Evolutionary conservation across 192 early-diverging fungal species (phyloP).

Genomic region (Coemansia sp.): DNA sequence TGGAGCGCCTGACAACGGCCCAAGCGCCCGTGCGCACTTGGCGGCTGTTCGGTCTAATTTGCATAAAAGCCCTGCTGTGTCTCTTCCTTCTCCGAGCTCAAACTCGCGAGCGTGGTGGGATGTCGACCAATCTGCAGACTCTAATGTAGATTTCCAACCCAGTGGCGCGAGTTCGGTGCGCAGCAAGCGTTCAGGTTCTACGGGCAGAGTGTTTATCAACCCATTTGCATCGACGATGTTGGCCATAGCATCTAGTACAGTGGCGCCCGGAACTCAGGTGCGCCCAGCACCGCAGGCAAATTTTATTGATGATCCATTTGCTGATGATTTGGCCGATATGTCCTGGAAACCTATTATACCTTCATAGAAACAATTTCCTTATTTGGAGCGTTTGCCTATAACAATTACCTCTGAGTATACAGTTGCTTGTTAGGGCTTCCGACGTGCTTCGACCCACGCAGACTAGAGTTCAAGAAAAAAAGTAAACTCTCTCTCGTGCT

Average conservation of each 20-base stretch:
- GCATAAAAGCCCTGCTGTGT: not conserved
- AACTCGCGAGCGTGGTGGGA: conserved; percentile 34
- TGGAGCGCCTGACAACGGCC: not conserved
- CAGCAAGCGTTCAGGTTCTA: not conserved
- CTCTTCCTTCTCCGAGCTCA: conserved; percentile 35
- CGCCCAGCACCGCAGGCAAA: not conserved
- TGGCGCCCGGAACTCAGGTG: not conserved
- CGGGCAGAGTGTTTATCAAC: conserved; percentile 4
- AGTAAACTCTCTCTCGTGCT: no score
- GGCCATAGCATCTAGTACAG: not conserved
- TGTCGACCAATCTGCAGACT: not conserved
- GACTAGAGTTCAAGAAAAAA: no score
- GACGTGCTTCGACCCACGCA: no score
- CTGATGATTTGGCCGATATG: conserved; percentile 13
- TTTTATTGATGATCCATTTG: conserved; percentile 32
- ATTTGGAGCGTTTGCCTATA: no score
- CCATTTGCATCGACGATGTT: conserved; percentile 24
- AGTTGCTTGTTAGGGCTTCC: no score
- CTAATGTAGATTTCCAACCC: not conserved
- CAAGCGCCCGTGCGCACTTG: not conserved
- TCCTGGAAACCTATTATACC: conserved; percentile 37
- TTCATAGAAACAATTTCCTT: not conserved
- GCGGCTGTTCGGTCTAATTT: not conserved
- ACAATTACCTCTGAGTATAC: no score
- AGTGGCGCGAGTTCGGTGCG: not conserved